These are phyloP conservation scores for Angophora floribunda DNA, from an alignment of 345 rosid species.

Conservation along the genomic window DNA sequence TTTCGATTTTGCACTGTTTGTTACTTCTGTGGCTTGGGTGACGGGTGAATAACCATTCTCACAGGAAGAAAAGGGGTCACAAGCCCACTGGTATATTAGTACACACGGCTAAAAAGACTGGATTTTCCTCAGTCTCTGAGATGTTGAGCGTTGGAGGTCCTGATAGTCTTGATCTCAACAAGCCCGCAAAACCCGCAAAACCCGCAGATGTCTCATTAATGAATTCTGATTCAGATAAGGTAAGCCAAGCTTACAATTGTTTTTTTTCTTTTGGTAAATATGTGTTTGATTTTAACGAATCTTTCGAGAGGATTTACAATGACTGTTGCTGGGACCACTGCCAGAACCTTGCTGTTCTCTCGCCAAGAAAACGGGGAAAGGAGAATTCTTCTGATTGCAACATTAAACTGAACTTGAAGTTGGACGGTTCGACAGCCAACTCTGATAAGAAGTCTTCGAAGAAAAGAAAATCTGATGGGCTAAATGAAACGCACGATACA, in stretches of 20 bases:
- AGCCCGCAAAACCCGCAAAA: slow-evolving; percentile 1
- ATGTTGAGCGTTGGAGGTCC: slow-evolving; percentile 37
- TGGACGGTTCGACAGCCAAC: neutral
- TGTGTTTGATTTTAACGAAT: neutral
- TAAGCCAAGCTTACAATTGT: neutral
- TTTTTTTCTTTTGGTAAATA: neutral
- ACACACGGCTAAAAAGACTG: slow-evolving; percentile 50
- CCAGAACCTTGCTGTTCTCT: slow-evolving; percentile 3
- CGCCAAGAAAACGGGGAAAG: slow-evolving; percentile 32
- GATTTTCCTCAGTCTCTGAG: slow-evolving; percentile 68
- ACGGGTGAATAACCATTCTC: neutral
- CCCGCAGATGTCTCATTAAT: slow-evolving; percentile 11
- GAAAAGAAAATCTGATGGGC: slow-evolving; percentile 28
- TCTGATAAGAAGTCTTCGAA: slow-evolving; percentile 14
- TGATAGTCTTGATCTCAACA: slow-evolving; percentile 12
- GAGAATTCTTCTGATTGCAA: slow-evolving; percentile 43
- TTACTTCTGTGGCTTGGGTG: neutral
- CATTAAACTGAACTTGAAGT: slow-evolving; percentile 9
- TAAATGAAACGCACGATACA: slow-evolving; percentile 22
- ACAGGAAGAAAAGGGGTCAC: slow-evolving; percentile 69
- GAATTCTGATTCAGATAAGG: slow-evolving; percentile 15
- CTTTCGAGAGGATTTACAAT: neutral
- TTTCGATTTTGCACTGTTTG: neutral
- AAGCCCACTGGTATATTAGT: slow-evolving; percentile 63
- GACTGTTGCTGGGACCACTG: neutral